Evolutionary conservation across 2,329 filamentous ascomycete species (phyloP).

Genomic region (Diaporthe sp.): DNA sequence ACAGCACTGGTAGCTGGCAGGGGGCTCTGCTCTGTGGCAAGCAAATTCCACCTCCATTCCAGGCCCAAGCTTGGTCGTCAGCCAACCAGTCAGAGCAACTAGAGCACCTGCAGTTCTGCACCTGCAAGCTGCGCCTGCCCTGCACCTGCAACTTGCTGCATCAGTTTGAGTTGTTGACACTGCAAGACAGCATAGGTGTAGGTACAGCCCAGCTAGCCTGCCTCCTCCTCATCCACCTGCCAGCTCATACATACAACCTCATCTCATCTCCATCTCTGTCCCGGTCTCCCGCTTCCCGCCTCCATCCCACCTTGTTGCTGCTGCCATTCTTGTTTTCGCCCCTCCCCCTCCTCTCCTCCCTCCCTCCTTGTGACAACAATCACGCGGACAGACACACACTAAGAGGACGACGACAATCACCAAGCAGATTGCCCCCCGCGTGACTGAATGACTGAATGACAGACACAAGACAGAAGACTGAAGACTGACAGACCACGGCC

Average conservation of each 20-base stretch:
- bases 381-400: conserved; percentile 14
- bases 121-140: not conserved
- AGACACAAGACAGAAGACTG: not conserved
- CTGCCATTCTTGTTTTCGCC: not conserved
- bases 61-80: not conserved
- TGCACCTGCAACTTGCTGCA: conserved; percentile 10
- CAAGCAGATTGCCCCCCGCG: not conserved
- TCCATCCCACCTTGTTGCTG: conserved; percentile 12
- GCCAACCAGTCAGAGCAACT: not conserved
- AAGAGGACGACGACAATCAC: not conserved
- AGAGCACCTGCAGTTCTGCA: not conserved
- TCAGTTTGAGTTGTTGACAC: conserved; percentile 1
- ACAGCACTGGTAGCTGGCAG: not conserved
- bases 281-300: not conserved
- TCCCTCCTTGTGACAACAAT: conserved; percentile 13
- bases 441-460: not conserved
- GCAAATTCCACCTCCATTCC: conserved; percentile 20
- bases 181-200: not conserved
- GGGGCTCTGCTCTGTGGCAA: not conserved
- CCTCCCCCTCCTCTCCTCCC: not conserved
- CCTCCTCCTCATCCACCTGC: conserved; percentile 31
- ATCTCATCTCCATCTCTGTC: conserved; percentile 19
- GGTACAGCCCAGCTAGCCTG: not conserved
- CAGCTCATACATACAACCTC: conserved; percentile 33
- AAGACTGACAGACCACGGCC: not conserved